These are phyloP conservation scores for Coemansia sp. DNA, from an alignment of 192 early-diverging fungal genomes.

Conservation along the genomic window DNA sequence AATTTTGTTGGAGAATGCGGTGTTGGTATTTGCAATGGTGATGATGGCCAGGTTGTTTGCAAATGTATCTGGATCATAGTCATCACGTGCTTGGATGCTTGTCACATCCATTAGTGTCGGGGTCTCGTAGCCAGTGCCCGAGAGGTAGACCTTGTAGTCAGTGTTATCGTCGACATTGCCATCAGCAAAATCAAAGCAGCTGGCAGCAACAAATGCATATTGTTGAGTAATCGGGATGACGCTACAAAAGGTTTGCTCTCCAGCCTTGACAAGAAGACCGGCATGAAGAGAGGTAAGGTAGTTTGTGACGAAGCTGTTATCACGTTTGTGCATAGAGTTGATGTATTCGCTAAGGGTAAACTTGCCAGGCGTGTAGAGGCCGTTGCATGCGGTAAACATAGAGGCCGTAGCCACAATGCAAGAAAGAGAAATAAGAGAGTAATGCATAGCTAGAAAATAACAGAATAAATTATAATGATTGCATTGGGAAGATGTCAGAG, in stretches of 20 bases:
- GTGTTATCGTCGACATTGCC: not conserved
- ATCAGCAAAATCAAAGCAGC: slow-evolving; percentile 11
- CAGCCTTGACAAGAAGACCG: slow-evolving; percentile 4
- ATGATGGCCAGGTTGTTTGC: slow-evolving; percentile 37
- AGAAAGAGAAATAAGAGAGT: not conserved
- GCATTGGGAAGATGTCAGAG: not conserved
- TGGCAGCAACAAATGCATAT: slow-evolving; percentile 12
- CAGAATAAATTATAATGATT: not conserved
- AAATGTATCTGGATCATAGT: slow-evolving; percentile 23
- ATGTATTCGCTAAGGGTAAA: not conserved
- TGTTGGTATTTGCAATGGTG: not conserved
- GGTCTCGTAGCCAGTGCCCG: not conserved
- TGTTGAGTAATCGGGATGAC: slow-evolving; percentile 9
- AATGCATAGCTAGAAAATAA: not conserved
- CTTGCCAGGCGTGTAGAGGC: not conserved
- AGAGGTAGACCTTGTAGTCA: not conserved
- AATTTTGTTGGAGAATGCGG: not conserved
- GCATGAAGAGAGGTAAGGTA: not conserved
- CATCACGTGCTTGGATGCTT: slow-evolving; percentile 5
- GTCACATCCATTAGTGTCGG: not conserved
- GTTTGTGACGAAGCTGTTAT: not conserved
- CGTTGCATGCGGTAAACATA: not conserved
- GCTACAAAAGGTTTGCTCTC: slow-evolving; percentile 11
- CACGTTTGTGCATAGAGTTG: not conserved
- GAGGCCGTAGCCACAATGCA: not conserved